phyloP scores from a whole-genome alignment of 805 yeast species.

The Lachancea kluyveri region DNA sequence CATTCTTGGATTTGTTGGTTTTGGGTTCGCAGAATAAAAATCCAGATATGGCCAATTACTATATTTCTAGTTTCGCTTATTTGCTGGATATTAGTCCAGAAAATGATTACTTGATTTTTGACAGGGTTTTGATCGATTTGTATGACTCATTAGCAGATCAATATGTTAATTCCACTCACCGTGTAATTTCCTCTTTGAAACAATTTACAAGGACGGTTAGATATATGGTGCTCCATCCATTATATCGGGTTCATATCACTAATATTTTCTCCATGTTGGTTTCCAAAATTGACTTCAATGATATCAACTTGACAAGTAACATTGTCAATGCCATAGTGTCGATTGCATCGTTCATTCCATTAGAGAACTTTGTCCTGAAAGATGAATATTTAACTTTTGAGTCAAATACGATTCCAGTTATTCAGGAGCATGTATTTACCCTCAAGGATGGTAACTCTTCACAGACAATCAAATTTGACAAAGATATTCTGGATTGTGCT shows the following conservation, averaged over 20 bases:
- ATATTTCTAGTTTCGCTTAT: constrained; percentile 53
- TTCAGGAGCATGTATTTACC: constrained; percentile 55
- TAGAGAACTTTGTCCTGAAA: constrained; percentile 44
- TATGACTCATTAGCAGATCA: constrained; percentile 64
- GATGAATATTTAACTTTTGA: constrained; percentile 38
- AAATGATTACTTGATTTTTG: constrained; percentile 37
- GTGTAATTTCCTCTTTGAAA: constrained; percentile 67
- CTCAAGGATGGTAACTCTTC: constrained; percentile 31
- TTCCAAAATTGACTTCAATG: constrained; percentile 87
- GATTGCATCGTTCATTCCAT: constrained; percentile 66
- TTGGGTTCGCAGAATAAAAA: constrained; percentile 78
- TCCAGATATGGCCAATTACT: constrained; percentile 46
- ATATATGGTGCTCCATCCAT: constrained; percentile 54
- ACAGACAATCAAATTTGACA: constrained; percentile 35
- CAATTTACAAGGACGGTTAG: constrained; percentile 61
- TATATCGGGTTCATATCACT: constrained; percentile 72
- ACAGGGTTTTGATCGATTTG: constrained; percentile 56
- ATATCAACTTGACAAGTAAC: constrained; percentile 62
- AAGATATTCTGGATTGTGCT: constrained; percentile 46
- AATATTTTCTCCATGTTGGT: constrained; percentile 62
- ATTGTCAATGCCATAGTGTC: constrained; percentile 66
- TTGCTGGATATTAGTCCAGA: constrained; percentile 58
- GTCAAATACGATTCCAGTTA: constrained; percentile 45
- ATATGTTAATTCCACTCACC: constrained; percentile 68
- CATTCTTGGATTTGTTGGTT: constrained; percentile 47